Conservation (phyloP, 768 basidiomycete species). For the Xerocomus potaroensis region DNA sequence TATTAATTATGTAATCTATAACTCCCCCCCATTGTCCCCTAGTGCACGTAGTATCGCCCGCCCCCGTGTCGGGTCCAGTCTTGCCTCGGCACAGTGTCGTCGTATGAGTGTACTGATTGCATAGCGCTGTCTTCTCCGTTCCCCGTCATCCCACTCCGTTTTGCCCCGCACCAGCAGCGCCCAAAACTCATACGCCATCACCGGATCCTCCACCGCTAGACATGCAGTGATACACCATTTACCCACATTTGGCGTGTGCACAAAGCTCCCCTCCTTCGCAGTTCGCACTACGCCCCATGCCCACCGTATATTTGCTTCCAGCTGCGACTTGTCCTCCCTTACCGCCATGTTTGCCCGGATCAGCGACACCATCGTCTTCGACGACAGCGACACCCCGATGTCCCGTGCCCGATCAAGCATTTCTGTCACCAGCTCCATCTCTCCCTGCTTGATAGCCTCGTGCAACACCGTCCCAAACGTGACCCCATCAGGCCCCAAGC, state of each 20-base stretch:
- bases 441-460: slow-evolving; percentile 44
- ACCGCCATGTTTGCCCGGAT: slow-evolving; percentile 39
- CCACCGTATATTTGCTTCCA: slow-evolving; percentile 35
- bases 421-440: slow-evolving; percentile 40
- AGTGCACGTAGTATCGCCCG: slow-evolving; percentile 20
- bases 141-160: slow-evolving; percentile 45
- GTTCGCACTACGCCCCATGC: slow-evolving; percentile 42
- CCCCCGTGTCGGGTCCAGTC: slow-evolving; percentile 19
- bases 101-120: slow-evolving; percentile 37
- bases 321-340: slow-evolving; percentile 23
- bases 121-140: slow-evolving; percentile 42
- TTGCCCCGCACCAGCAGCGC: slow-evolving; percentile 39
- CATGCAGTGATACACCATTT: slow-evolving; percentile 48
- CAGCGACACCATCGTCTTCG: slow-evolving; percentile 47
- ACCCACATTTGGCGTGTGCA: slow-evolving; percentile 46
- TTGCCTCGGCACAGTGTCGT: slow-evolving; percentile 23
- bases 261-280: slow-evolving; percentile 32
- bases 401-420: slow-evolving; percentile 40
- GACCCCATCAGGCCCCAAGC: slow-evolving; percentile 48
- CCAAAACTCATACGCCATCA: slow-evolving; percentile 63
- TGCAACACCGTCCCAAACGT: slow-evolving; percentile 63
- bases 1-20: slow-evolving; percentile 10
- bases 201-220: slow-evolving; percentile 45
- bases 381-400: slow-evolving; percentile 37
- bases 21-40: slow-evolving; percentile 10